phyloP scores from a whole-genome alignment of 1,284 basidiomycete genomes.

The Rhodotorula sp. region DNA sequence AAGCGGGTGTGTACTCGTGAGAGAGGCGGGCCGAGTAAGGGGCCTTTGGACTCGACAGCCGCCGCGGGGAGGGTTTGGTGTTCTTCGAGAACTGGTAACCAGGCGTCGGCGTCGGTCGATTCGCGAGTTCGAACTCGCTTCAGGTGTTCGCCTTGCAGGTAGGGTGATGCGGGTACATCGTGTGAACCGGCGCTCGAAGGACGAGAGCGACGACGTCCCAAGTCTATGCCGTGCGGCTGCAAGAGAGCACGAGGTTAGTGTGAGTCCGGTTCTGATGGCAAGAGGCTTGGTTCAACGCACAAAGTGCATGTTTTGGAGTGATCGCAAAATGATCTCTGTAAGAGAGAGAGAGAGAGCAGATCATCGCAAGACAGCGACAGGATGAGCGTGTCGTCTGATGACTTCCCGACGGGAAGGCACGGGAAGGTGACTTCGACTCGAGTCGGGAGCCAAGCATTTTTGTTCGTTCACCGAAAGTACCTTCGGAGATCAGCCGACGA shows the following conservation, averaged over 20 bases:
- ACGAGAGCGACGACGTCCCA: neutral
- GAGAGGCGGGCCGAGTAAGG: neutral
- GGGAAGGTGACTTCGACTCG: constrained; percentile 1
- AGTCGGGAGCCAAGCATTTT: neutral
- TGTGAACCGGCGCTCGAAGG: neutral
- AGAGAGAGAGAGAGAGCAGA: neutral
- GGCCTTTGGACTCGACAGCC: neutral
- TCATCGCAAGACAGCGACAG: neutral
- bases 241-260: neutral
- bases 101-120: neutral
- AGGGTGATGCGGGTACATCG: neutral
- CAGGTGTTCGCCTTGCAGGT: neutral
- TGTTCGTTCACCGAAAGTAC: neutral
- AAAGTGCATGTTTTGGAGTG: neutral
- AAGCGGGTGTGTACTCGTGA: constrained; percentile 8
- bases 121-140: constrained; percentile 4
- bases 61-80: neutral
- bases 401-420: neutral
- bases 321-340: neutral
- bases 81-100: neutral
- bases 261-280: neutral
- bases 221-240: neutral
- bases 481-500: neutral
- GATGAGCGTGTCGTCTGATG: too few species aligned
- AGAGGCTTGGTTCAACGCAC: neutral